Evolutionary conservation across 2,329 filamentous ascomycete genomes (phyloP).

Genomic region (Fusarium cyanostomum): DNA sequence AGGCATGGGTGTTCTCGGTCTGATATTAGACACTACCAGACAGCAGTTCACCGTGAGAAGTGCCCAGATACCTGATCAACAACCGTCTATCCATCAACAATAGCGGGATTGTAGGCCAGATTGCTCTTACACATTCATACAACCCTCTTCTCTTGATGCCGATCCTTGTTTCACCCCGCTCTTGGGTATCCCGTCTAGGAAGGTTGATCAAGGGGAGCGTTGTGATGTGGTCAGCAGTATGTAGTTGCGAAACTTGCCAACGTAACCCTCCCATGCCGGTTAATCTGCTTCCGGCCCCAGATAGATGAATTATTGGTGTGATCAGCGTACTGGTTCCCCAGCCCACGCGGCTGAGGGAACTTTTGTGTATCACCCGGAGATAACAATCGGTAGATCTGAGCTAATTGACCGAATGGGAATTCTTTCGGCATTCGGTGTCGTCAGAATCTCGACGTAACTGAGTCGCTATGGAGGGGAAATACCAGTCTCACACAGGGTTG

Average conservation of each 20-base stretch:
- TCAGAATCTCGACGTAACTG: neutral
- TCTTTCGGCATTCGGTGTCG: slow-evolving; percentile 28
- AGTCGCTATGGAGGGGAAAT: slow-evolving; percentile 16
- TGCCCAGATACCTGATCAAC: too few relatives aligned
- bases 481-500: slow-evolving; percentile 2
- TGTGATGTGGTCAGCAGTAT: slow-evolving; percentile 5
- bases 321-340: slow-evolving; percentile 12
- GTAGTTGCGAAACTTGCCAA: neutral
- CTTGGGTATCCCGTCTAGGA: neutral
- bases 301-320: neutral
- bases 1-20: too few relatives aligned
- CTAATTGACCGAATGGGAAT: neutral
- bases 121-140: too few relatives aligned
- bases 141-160: too few relatives aligned
- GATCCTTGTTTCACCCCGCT: neutral
- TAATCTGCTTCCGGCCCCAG: neutral
- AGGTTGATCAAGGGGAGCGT: neutral
- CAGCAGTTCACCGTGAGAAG: too few relatives aligned
- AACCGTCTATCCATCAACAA: too few relatives aligned
- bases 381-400: neutral
- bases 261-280: slow-evolving; percentile 14
- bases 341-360: neutral
- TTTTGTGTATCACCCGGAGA: neutral
- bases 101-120: too few relatives aligned
- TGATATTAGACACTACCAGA: too few relatives aligned